phyloP scores from a whole-genome alignment of 768 basidiomycete species.

The Naganishia vishniacii region DNA sequence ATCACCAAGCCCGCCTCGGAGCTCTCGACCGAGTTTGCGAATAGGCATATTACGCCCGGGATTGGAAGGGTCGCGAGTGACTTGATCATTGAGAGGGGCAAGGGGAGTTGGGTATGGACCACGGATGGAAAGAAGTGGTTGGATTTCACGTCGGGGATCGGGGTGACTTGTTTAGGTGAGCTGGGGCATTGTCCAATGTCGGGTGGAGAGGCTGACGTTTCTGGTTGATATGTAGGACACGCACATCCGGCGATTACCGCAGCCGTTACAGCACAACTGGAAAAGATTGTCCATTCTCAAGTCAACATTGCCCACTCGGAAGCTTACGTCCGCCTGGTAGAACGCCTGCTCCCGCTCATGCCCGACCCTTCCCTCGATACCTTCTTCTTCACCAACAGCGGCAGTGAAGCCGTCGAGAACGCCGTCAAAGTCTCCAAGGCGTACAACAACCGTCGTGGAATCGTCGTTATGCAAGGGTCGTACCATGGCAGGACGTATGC shows the following conservation, averaged over 20 bases:
- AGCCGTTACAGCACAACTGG: constrained; percentile 38
- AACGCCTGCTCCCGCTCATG: constrained; percentile 79
- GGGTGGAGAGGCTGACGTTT: too few species aligned
- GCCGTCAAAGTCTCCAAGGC: constrained; percentile 78
- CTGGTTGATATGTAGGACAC: too few species aligned
- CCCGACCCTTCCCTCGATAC: constrained; percentile 83
- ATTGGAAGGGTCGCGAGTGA: constrained; percentile 45
- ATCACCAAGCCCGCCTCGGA: constrained; percentile 28
- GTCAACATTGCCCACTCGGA: constrained; percentile 78
- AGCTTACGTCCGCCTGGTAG: constrained; percentile 79
- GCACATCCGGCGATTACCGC: constrained; percentile 42
- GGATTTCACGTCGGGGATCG: constrained; percentile 76
- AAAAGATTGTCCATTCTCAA: constrained; percentile 42
- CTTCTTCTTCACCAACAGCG: constrained; percentile 97
- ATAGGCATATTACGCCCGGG: constrained; percentile 47
- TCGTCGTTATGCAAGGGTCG: constrained; percentile 73
- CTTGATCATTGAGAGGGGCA: constrained; percentile 42
- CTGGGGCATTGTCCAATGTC: neutral
- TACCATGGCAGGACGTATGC: constrained; percentile 93
- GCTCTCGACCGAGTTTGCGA: constrained; percentile 45
- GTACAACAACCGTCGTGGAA: constrained; percentile 74
- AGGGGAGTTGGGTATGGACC: constrained; percentile 66
- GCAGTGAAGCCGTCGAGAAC: constrained; percentile 76
- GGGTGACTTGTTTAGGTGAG: constrained; percentile 74
- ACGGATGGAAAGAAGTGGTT: constrained; percentile 68